These are phyloP conservation scores for Aspergillus affinis DNA, from an alignment of 495 filamentous ascomycete species.

Conservation along the genomic window DNA sequence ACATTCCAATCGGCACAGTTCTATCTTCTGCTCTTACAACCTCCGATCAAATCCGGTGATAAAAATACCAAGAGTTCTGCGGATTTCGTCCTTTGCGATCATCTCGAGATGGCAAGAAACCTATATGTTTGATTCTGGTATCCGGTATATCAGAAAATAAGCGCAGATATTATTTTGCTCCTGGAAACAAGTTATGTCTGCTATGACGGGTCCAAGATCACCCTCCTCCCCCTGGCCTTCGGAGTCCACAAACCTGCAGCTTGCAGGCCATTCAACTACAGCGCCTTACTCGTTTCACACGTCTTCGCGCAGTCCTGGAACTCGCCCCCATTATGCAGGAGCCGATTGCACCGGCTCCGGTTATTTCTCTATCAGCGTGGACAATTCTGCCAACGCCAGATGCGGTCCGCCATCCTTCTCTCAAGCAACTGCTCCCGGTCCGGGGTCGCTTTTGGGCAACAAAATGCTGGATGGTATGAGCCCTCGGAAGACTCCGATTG, in stretches of 20 bases:
- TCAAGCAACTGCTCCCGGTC: slow-evolving; percentile 65
- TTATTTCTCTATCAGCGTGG: slow-evolving; percentile 76
- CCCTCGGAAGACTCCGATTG: slow-evolving; percentile 35
- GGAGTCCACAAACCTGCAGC: slow-evolving; percentile 29
- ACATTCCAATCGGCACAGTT: neutral
- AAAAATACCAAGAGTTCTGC: neutral
- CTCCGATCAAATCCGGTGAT: neutral
- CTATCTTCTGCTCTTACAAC: neutral
- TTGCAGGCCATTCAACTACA: slow-evolving; percentile 28
- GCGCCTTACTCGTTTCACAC: slow-evolving; percentile 28
- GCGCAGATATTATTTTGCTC: slow-evolving; percentile 5
- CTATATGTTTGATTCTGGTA: slow-evolving; percentile 8
- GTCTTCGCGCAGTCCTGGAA: slow-evolving; percentile 44
- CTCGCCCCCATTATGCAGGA: slow-evolving; percentile 38
- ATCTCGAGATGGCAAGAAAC: slow-evolving; percentile 22
- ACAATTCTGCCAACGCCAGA: slow-evolving; percentile 55
- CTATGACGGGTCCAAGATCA: slow-evolving; percentile 49
- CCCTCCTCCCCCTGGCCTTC: slow-evolving; percentile 48
- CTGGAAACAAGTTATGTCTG: slow-evolving; percentile 25
- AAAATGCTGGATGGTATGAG: slow-evolving; percentile 70
- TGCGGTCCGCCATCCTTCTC: slow-evolving; percentile 72
- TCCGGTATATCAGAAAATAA: slow-evolving; percentile 13
- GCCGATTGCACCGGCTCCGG: slow-evolving; percentile 63
- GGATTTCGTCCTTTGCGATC: neutral
- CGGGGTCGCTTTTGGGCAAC: slow-evolving; percentile 65